Evolutionary conservation across 2,329 filamentous ascomycete genomes (phyloP), one percentile per base, ranked within the genome.

Genomic region (Ustulina deusta): DNA sequence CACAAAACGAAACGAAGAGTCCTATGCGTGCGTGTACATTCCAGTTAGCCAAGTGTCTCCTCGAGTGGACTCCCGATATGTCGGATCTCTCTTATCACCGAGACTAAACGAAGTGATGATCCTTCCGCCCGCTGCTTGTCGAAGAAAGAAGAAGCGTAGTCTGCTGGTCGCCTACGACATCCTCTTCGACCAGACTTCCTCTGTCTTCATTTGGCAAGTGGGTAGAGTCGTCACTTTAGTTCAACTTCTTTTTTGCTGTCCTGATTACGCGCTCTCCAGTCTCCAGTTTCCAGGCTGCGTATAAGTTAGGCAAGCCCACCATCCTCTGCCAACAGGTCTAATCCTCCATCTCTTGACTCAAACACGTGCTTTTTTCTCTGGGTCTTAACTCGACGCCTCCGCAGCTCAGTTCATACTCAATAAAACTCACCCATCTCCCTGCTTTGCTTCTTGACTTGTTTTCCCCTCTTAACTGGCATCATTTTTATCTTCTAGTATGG

Each of bases 401-500:
- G 20, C 42, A 20, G 20, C 25, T 27, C 38, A 52, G 56, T 49
- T 60, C 55, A 64, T 61, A 66, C 32, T 54, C 17, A 29, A 20
- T 25, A 40, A n/a, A 36, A 17, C 13, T 29, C 32, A 17, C 17
- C 32, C 48, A 20, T 42, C 55, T 22, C 13, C 15, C 46, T 32
- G 22, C 40, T 20, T 48, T 22, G n/a, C 36, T 20, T 57, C 49
- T 51, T 59, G 44, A 44, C 48, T 61, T 63, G 25, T 46, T 52
- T 60, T 34, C n/a, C 32, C 54, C 56, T 44, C 65, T 58, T 54
- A 56, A 57, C 58, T 25, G 34, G 38, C n/a, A 64, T 63, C 46
- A 56, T 59, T 62, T 63, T 42, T 61, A 44, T 46, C 46, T 52
- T 58, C 58, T 27, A 69, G 60, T 69, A 76, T 93, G 91, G 87